These are phyloP conservation scores for Citrus glauca DNA, from an alignment of 345 rosid genomes.

Conservation along the genomic window DNA sequence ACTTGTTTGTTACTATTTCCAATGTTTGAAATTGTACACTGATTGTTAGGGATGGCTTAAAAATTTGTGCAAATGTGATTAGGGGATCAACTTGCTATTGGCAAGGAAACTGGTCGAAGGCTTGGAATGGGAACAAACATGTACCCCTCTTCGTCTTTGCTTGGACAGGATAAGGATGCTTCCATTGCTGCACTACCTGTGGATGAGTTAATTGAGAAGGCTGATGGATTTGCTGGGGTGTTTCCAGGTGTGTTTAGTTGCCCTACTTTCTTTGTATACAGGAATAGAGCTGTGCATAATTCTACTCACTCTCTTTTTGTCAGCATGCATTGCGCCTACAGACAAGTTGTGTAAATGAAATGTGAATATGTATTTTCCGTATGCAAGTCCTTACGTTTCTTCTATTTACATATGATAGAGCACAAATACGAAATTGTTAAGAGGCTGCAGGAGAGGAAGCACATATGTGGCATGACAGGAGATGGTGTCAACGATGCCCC, in stretches of 20 bases:
- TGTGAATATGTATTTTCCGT: neutral
- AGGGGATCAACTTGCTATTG: slow-evolving; percentile 97
- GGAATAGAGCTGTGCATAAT: neutral
- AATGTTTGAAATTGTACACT: neutral
- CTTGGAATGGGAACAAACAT: slow-evolving; percentile 98
- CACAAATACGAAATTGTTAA: slow-evolving; percentile 89
- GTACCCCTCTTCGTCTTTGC: slow-evolving; percentile 90
- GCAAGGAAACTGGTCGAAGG: slow-evolving; percentile 89
- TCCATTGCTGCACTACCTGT: slow-evolving; percentile 73
- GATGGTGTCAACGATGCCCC: slow-evolving; percentile 97
- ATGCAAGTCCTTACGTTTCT: neutral
- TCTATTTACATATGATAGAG: slow-evolving; percentile 36
- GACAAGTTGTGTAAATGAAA: neutral
- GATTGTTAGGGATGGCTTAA: neutral
- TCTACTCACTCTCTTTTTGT: neutral
- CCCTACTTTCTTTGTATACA: neutral
- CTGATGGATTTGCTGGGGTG: slow-evolving; percentile 95
- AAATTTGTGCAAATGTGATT: neutral
- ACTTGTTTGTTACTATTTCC: neutral
- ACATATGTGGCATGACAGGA: slow-evolving; percentile 95
- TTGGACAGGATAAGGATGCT: slow-evolving; percentile 81
- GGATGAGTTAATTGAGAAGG: slow-evolving; percentile 89
- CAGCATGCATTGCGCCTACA: neutral
- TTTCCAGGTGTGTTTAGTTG: slow-evolving; percentile 60
- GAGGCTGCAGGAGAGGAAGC: slow-evolving; percentile 82